Base-by-base conservation (phyloP, 176 grass and related monocot genomes). In the Avena atlantica region DNA sequence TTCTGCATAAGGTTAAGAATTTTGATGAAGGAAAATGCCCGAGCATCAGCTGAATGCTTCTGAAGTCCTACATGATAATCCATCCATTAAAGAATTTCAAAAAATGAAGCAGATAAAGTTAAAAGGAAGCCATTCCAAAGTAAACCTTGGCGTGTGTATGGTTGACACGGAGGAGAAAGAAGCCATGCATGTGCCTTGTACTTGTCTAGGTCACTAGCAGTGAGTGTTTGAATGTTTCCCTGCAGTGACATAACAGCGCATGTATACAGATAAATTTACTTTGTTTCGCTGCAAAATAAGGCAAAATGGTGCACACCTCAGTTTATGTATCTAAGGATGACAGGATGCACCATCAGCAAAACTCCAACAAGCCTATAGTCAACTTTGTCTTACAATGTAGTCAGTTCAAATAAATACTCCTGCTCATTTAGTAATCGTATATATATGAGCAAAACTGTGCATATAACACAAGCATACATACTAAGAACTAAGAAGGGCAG, bases 141-240 rank as follows among this genome's bases (percentile, higher is more conserved):
- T 31, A 87, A 74, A 95, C 96, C 96, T 94, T 98, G 96, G 17
- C 96, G 88, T 70, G 96, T 98, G 88, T 98, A 98, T 63, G 96
- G 96, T 86, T 98, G 96, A 75, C 96, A 98, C 81, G 96, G 93
- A 92, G 96, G 96, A 89, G 96, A 98, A 77, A 98, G 86, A 88
- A 98, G 90, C 93, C 96, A 98, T 74, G 88, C 87, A 29, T 96
- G 92, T 80, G 96, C 92, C 87, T 68, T 86, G 72, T 96, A 98
- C 82, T 92, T 98, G 85, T 98, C 96, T 76, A 98, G 53, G 36
- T 94, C 88, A 34, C 82, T 77, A 88, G 93, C 90, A 60, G 88
- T 89, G 56, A 98, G 89, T 44, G 89, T 92, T 82, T 98, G 93
- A 66, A 98, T 96, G 82, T 95, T 98, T 53, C 96, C 93, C 96